Evolutionary conservation across 495 filamentous ascomycete genomes (phyloP).

Genomic region (Penicillium bialowiezense): DNA sequence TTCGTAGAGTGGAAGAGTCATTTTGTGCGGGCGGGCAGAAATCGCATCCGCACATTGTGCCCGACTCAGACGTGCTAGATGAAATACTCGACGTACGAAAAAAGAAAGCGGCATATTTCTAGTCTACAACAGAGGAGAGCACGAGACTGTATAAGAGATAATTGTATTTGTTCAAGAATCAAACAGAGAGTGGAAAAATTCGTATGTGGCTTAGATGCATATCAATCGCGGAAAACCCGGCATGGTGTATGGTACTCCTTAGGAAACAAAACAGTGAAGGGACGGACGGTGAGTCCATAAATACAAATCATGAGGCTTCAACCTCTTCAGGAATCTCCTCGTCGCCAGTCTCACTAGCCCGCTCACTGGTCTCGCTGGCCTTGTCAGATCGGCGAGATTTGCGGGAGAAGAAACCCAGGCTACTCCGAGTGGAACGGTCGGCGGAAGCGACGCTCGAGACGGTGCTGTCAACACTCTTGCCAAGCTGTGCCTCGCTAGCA

Average conservation of each 20-base stretch:
- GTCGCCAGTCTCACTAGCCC: conserved; percentile 45
- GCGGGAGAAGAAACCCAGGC: conserved; percentile 50
- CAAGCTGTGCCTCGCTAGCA: conserved; percentile 42
- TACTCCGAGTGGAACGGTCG: conserved; percentile 44
- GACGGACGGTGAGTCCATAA: conserved; percentile 6
- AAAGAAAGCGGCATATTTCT: no score
- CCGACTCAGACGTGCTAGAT: no score
- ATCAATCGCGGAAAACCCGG: conserved; percentile 1
- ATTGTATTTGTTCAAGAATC: no score
- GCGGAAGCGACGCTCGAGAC: conserved; percentile 41
- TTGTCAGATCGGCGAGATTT: conserved; percentile 49
- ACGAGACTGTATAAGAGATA: no score
- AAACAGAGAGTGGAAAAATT: background rate
- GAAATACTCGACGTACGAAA: no score
- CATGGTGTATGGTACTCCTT: background rate
- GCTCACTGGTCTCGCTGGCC: conserved; percentile 46
- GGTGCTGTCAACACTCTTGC: conserved; percentile 48
- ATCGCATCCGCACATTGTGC: conserved; percentile 12
- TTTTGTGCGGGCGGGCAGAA: conserved; percentile 18
- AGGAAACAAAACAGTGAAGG: conserved; percentile 12
- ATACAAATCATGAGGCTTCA: conserved; percentile 11
- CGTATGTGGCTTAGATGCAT: conserved; percentile 3
- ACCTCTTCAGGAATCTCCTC: conserved; percentile 41
- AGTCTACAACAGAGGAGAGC: no score
- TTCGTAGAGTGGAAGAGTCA: conserved; percentile 11